Evolutionary conservation across 345 rosid species (phyloP).

Genomic region (Eucalyptus polybractea): DNA sequence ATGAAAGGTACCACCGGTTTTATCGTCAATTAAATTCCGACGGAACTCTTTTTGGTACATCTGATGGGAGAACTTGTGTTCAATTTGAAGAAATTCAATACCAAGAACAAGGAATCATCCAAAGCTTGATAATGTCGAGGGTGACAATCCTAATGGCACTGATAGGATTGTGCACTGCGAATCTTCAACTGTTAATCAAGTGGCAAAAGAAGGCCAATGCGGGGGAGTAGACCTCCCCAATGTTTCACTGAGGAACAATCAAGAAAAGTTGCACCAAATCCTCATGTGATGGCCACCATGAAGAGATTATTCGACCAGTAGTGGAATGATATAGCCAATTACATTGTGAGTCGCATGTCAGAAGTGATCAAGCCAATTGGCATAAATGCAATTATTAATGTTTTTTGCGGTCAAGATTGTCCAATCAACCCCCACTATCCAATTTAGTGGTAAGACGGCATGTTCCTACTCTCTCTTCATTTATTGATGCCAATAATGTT

Average conservation of each 20-base stretch:
- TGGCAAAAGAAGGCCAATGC: fast-evolving
- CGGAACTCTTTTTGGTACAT: background rate
- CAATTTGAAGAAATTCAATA: background rate
- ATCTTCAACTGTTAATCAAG: background rate
- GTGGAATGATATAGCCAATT: background rate
- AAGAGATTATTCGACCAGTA: fast-evolving
- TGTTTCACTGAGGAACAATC: background rate
- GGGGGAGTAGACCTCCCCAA: background rate
- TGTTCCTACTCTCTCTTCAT: background rate
- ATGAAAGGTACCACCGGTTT: background rate
- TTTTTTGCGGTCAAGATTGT: fast-evolving
- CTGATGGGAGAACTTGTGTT: background rate
- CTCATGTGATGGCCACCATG: background rate
- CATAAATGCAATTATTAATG: fast-evolving
- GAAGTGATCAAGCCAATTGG: background rate
- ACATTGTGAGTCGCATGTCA: background rate
- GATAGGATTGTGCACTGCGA: background rate
- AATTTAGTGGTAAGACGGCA: background rate
- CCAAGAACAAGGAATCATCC: background rate
- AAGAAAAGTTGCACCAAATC: background rate
- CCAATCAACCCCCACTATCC: background rate
- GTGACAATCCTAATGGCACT: background rate
- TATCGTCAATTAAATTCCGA: background rate
- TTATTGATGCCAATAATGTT: background rate
- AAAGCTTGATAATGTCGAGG: background rate